Base-by-base conservation (phyloP, 192 early-diverging fungal species). In the Coemansia sp. region DNA sequence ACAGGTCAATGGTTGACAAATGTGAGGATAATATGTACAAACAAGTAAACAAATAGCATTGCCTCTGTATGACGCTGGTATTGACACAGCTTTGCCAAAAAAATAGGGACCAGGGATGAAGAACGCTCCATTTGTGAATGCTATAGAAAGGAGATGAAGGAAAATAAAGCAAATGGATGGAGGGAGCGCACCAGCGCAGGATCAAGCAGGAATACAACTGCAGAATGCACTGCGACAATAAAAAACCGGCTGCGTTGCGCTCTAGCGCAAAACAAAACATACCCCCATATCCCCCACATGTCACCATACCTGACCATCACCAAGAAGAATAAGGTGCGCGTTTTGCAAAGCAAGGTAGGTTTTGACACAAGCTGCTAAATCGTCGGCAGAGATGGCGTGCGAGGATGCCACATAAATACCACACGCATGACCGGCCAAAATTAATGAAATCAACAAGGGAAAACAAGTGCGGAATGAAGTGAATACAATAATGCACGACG, bases 341-440 rank as follows among this genome's bases (percentile, higher is more conserved):
- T 6, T 54, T 54, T 7, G 8, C 8, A 22, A 54, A 54, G 12
- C 51, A 54, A 54, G 5, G 25, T 7, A 50, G 14, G 32, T 32
- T 32, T 50, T 54, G 51, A 10, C 51, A 54, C 20, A 22, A 22
- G 20, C 22, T 32, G 51, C 10, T 11, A 22, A 22, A 25, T 25
- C 7, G 7, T 25, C 19, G 25, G 51, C 22, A 25, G 51, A 11
- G 6, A 54, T 25, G 20, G 51, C 51, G 51, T 54, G 51, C 51
- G 20, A 8, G 32, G 14, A 7, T 54, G 51, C 25, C 20, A 41
- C 16, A 59, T 42, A 38, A 56, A 37, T 40, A 11, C 38, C 32
- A n/a, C 14, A 19, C 57, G 40, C 57, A 59, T 59, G 57, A 59
- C 57, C 25, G n/a, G 11, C 57, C 57, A 59, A 41, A 22, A 54